Percentiles rank a stretch among this genome's conserved stretches.
phyloP scores from a whole-genome alignment of 2,329 filamentous ascomycete species.

The Lasiodiplodia sp. region DNA sequence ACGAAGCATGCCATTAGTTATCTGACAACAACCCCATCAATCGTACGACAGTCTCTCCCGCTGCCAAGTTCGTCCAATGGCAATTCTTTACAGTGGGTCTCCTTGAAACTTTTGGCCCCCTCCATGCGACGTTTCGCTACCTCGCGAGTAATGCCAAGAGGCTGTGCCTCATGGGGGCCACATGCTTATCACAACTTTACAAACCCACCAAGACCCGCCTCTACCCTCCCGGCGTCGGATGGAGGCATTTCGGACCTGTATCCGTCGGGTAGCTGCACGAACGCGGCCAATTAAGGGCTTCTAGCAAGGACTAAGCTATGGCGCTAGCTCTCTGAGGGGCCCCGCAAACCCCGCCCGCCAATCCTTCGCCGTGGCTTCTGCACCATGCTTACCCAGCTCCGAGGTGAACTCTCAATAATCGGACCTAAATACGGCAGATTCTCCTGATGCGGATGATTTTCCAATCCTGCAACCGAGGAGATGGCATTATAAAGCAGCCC shows the following conservation, averaged over 20 bases:
- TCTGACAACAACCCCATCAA: background rate
- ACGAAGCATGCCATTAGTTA: background rate
- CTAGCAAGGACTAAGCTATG: background rate
- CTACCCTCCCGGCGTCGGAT: background rate
- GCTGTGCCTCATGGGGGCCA: background rate
- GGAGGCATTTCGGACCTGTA: background rate
- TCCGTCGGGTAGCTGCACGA: background rate
- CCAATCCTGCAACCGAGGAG: background rate
- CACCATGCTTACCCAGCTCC: background rate
- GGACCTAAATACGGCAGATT: background rate
- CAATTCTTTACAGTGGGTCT: background rate
- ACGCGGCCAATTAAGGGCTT: background rate
- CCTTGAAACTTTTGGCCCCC: background rate
- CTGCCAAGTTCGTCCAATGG: background rate
- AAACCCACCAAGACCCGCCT: background rate
- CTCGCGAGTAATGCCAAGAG: background rate
- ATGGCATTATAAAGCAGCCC: background rate
- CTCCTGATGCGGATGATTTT: background rate
- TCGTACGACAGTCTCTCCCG: background rate
- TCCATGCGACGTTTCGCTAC: background rate
- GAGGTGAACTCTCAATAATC: background rate
- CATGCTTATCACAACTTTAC: background rate
- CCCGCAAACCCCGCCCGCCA: constrained; percentile 15
- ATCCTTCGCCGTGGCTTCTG: constrained; percentile 10
- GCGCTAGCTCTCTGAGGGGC: background rate